Percentiles rank a stretch among this genome's conserved stretches.
Evolutionary conservation across 495 filamentous ascomycete species (phyloP).

Genomic region (Corynascus novoguineensis): DNA sequence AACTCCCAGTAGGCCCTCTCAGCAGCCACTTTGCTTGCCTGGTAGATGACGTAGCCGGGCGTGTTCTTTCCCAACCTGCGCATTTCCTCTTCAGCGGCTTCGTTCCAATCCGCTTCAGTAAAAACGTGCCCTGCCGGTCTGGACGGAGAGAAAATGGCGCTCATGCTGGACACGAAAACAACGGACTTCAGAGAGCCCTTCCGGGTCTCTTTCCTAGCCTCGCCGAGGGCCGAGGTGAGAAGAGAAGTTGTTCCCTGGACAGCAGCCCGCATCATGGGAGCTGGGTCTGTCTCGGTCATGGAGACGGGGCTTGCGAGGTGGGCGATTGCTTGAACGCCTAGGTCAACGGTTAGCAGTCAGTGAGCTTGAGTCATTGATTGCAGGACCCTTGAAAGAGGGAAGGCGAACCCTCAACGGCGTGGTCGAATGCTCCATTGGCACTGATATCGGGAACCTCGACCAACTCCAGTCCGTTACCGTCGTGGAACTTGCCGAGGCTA

Average conservation of each 20-base stretch:
- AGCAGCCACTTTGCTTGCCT: constrained; percentile 32
- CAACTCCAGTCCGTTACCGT: constrained; percentile 32
- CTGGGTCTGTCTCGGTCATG: constrained; percentile 50
- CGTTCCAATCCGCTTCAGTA: constrained; percentile 35
- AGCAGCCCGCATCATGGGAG: constrained; percentile 62
- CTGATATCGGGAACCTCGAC: constrained; percentile 39
- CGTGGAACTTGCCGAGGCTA: constrained; percentile 46
- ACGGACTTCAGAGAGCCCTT: constrained; percentile 16
- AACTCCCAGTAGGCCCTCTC: constrained; percentile 33
- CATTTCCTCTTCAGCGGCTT: constrained; percentile 24
- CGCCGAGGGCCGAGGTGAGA: constrained; percentile 57
- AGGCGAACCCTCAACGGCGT: constrained; percentile 35
- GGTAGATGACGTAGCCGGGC: constrained; percentile 27
- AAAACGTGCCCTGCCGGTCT: constrained; percentile 19
- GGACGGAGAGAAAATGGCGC: constrained; percentile 31
- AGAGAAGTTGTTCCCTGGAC: constrained; percentile 69
- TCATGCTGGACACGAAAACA: constrained; percentile 53
- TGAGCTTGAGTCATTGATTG: no score
- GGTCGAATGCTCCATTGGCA: constrained; percentile 35
- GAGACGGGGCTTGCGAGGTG: constrained; percentile 62
- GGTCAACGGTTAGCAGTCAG: neutral
- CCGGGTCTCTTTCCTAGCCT: constrained; percentile 28
- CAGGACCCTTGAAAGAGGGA: neutral
- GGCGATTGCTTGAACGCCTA: constrained; percentile 25
- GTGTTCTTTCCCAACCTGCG: constrained; percentile 14